These are phyloP conservation scores for Citrus sinensis DNA, from an alignment of 345 rosid genomes.

Conservation along the genomic window DNA sequence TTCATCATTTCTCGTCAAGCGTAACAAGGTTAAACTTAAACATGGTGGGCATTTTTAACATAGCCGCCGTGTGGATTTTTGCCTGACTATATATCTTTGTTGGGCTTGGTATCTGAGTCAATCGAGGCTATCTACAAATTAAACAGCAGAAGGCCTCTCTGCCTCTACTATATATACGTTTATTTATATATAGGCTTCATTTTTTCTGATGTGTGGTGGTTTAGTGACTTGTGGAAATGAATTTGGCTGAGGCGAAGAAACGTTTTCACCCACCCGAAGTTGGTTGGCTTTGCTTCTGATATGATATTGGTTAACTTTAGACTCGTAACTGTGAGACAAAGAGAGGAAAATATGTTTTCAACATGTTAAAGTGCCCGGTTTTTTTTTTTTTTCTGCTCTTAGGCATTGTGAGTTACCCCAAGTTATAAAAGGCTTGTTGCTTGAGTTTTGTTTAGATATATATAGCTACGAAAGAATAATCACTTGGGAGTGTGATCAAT, in stretches of 20 bases:
- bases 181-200: neutral
- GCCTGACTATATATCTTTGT: neutral
- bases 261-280: conserved; percentile 22
- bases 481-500: neutral
- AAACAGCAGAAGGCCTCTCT: no score
- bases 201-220: neutral
- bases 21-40: neutral
- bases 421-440: neutral
- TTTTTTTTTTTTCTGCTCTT: neutral
- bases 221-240: neutral
- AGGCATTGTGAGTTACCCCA: no score
- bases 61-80: conserved; percentile 4
- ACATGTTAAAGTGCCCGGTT: no score
- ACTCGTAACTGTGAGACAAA: neutral
- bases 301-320: neutral
- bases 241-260: conserved; percentile 25
- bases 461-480: neutral
- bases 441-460: neutral
- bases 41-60: neutral
- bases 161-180: no score
- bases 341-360: neutral
- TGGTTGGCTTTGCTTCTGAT: neutral
- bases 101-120: neutral
- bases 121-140: no score
- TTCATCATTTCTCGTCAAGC: neutral